These are phyloP conservation scores for Beauveria asiatica DNA, from an alignment of 2,329 filamentous ascomycete genomes.

Conservation along the genomic window DNA sequence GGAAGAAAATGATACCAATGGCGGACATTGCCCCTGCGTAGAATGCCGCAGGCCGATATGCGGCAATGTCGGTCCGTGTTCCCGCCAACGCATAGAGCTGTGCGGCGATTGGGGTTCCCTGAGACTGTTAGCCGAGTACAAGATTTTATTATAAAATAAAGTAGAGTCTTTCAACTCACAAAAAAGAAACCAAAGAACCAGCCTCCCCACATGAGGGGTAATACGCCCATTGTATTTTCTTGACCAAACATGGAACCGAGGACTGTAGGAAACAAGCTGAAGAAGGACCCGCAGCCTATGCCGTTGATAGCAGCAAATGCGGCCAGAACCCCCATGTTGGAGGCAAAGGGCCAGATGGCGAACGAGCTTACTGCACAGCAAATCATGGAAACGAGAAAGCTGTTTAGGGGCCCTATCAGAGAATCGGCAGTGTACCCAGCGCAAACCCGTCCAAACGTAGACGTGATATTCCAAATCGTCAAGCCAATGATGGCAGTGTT, in stretches of 20 bases:
- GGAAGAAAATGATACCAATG: constrained; percentile 14
- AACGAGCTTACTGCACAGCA: constrained; percentile 19
- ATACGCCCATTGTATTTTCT: constrained; percentile 18
- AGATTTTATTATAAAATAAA: no score
- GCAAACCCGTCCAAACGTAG: constrained; percentile 19
- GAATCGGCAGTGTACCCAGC: constrained; percentile 20
- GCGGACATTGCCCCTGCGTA: constrained; percentile 21
- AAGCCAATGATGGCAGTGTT: constrained; percentile 16
- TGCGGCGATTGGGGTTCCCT: constrained; percentile 22
- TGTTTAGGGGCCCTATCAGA: constrained; percentile 20
- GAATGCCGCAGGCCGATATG: constrained; percentile 20
- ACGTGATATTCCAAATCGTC: constrained; percentile 21
- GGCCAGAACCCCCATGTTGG: constrained; percentile 16
- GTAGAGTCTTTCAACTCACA: constrained; percentile 11
- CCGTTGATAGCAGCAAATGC: constrained; percentile 21
- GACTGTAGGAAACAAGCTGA: constrained; percentile 20
- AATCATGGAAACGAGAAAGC: constrained; percentile 18
- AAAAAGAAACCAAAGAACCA: constrained; percentile 23
- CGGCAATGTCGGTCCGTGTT: constrained; percentile 11
- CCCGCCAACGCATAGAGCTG: constrained; percentile 19
- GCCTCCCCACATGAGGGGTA: constrained; percentile 20
- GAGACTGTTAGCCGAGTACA: not conserved
- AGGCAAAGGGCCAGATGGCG: constrained; percentile 20
- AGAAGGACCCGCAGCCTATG: constrained; percentile 22
- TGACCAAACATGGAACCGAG: constrained; percentile 17